Evolutionary conservation across 306 rosid species (phyloP).

Genomic region (Quercus alba): DNA sequence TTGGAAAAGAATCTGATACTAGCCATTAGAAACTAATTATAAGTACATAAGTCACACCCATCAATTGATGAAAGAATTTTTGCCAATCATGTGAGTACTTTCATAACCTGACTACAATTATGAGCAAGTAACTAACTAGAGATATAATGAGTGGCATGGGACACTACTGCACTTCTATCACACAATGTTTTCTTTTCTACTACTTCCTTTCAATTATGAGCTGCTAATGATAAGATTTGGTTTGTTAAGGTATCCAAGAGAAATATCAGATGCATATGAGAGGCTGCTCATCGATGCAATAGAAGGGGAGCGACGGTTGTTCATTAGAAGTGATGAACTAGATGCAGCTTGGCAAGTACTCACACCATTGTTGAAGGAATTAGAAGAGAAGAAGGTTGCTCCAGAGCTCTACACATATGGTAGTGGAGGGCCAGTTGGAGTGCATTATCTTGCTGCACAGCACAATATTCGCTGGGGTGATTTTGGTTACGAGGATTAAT

Average conservation of each 20-base stretch:
- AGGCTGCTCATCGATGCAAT: conserved; percentile 89
- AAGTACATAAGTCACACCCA: too few species aligned
- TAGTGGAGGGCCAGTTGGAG: conserved; percentile 93
- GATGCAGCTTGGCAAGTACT: conserved; percentile 94
- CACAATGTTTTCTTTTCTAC: not conserved
- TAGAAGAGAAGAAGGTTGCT: conserved; percentile 74
- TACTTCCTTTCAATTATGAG: not conserved
- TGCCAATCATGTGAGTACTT: too few species aligned
- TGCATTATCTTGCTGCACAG: conserved; percentile 91
- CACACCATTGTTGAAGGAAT: conserved; percentile 84
- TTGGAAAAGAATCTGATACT: too few species aligned
- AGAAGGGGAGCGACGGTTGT: conserved; percentile 86
- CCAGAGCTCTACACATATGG: conserved; percentile 97
- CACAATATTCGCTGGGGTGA: conserved; percentile 93
- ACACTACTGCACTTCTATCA: not conserved
- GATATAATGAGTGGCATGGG: too few species aligned
- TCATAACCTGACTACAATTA: too few species aligned
- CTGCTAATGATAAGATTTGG: not conserved
- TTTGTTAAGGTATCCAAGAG: conserved; percentile 70
- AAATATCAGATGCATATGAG: conserved; percentile 95
- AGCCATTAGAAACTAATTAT: too few species aligned
- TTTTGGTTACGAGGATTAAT: conserved; percentile 47
- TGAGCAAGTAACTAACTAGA: too few species aligned
- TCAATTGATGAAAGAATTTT: too few species aligned
- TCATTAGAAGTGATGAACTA: conserved; percentile 96